Percentiles rank a stretch among this genome's conserved stretches.
Evolutionary conservation across 2,329 filamentous ascomycete genomes (phyloP).

Genomic region (Fusarium sp.): DNA sequence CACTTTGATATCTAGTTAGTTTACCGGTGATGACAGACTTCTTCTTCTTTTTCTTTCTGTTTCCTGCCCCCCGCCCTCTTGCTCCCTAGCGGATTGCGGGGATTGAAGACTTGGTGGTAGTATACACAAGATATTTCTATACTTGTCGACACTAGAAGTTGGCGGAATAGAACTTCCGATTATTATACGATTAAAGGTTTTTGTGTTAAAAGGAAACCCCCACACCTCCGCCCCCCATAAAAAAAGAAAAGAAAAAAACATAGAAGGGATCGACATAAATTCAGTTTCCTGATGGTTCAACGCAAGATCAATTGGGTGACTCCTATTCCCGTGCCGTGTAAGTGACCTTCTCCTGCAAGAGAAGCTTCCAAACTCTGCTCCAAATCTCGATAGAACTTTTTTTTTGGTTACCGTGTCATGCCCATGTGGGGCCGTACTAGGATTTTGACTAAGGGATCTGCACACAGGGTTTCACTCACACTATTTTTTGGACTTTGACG

Average conservation of each 20-base stretch:
- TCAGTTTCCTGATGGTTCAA: neutral
- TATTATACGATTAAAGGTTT: neutral
- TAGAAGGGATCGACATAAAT: neutral
- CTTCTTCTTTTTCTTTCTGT: neutral
- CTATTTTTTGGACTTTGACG: constrained; percentile 1
- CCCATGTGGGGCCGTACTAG: constrained; percentile 13
- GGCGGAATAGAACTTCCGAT: constrained; percentile 5
- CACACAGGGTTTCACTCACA: constrained; percentile 19
- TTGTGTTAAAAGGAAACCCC: too few relatives aligned
- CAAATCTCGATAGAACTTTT: constrained; percentile 14
- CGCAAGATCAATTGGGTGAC: neutral
- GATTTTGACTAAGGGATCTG: constrained; percentile 21
- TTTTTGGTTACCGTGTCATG: constrained; percentile 1
- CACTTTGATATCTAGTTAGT: neutral
- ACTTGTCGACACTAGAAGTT: neutral
- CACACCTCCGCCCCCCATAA: too few relatives aligned
- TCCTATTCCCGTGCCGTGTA: constrained; percentile 1
- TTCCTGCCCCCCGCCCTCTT: neutral
- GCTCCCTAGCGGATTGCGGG: constrained; percentile 1
- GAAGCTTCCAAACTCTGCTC: constrained; percentile 12
- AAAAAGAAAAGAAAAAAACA: neutral
- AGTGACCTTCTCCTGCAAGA: constrained; percentile 11
- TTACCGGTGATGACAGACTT: neutral
- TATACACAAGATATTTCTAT: neutral
- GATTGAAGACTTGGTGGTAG: neutral